Percentiles rank a stretch among this genome's conserved stretches.
Evolutionary conservation across 345 rosid species (phyloP).

Genomic region (Gossypium longicalyx): DNA sequence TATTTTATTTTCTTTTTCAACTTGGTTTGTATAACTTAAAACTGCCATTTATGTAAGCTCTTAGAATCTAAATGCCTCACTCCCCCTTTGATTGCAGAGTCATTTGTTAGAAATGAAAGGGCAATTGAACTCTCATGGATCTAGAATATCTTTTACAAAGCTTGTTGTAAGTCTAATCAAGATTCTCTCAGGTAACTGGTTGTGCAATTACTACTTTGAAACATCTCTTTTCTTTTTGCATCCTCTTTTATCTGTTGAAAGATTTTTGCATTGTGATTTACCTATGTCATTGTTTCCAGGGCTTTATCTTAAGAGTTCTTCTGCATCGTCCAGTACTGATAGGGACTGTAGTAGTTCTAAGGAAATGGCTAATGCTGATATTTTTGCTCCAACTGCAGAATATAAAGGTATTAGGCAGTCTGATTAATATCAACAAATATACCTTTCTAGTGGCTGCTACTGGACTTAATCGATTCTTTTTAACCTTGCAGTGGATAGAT

Average conservation of each 20-base stretch:
- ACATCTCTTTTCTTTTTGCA: not conserved
- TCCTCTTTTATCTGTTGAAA: not conserved
- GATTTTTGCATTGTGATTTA: slow-evolving; percentile 22
- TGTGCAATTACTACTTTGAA: not conserved
- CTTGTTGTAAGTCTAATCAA: slow-evolving; percentile 54
- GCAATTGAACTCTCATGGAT: slow-evolving; percentile 36
- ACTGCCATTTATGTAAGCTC: slow-evolving; percentile 9
- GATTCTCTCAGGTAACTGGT: slow-evolving; percentile 65
- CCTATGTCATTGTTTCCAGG: slow-evolving; percentile 38
- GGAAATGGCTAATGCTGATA: slow-evolving; percentile 29
- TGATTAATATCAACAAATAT: slow-evolving; percentile 12
- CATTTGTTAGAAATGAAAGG: slow-evolving; percentile 81
- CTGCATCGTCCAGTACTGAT: slow-evolving; percentile 23
- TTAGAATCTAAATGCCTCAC: slow-evolving; percentile 3
- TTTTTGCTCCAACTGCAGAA: slow-evolving; percentile 35
- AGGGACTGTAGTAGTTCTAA: slow-evolving; percentile 32
- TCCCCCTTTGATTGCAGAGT: slow-evolving; percentile 35
- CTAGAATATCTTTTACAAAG: slow-evolving; percentile 45
- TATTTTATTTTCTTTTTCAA: slow-evolving; percentile 5
- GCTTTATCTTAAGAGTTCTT: slow-evolving; percentile 36
- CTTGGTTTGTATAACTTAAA: not conserved
- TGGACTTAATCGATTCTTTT: slow-evolving; percentile 11
- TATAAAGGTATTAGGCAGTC: slow-evolving; percentile 42
- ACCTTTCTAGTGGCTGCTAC: slow-evolving; percentile 14
- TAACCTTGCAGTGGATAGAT: slow-evolving; percentile 40